Evolutionary conservation across 139 green algal species (phyloP), one percentile per base, ranked within the genome.

Genomic region (Mesotaenium endlicherianum): DNA sequence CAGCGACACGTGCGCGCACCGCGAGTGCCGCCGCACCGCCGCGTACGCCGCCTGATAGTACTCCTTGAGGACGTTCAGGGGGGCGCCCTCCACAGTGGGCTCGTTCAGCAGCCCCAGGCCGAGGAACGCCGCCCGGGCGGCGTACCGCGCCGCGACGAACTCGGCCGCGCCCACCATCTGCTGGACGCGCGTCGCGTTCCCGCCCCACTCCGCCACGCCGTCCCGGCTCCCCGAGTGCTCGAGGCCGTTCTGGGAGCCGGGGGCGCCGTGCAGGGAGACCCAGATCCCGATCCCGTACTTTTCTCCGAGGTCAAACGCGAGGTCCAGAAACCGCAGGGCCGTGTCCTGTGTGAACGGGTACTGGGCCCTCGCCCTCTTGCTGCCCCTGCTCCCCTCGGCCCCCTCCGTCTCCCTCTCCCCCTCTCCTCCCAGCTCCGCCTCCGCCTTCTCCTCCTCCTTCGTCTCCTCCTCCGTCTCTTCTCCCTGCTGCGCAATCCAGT

Each of bases 21-120:
- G 30, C 38, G 75, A 82, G 49, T 75, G 49, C 45, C 3, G 1
- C 14, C 75, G 75, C 75, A 82, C 75, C 1, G 49, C 49, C 16
- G 45, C 49, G 43, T 82, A 82, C 45, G 49, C 26, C 14, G 20
- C 17, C 45, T 75, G 17, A n/a, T 68, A 82, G 60, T 75, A 82
- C 26, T 36, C 31, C 39, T 39, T 75, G 2, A 82, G 49, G 1
- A 26, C 45, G 20, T 69, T 17, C 58, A 75, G 14, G n/a, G 31
- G 30, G 31, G 34, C 75, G 1, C 39, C 75, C 16, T 11, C 38
- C 3, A 45, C 26, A n/a, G 41, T 78, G 0, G 75, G 75, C 49
- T 82, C 75, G 75, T 82, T 82, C 4, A 82, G 75, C 39, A 82
- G 31, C n/a, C 44, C 75, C 4, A 82, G 77, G 30, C 75, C 75